A percentile compares a stretch with the other conserved stretches of the same genome.
Evolutionary conservation across 2,329 filamentous ascomycete genomes (phyloP).

Genomic region (Zymoseptoria tritici): DNA sequence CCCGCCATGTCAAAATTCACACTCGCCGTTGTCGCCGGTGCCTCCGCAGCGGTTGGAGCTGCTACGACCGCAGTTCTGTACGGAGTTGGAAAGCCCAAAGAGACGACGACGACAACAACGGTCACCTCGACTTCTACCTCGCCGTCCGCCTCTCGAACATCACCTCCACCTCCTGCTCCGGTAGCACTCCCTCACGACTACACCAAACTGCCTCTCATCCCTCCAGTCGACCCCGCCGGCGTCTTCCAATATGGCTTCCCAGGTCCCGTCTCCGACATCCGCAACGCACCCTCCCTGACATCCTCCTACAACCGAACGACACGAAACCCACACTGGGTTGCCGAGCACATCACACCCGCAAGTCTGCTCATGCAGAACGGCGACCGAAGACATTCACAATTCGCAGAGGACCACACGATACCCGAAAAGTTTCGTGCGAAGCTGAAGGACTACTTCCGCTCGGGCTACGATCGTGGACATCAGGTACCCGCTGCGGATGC

Average conservation of each 20-base stretch:
- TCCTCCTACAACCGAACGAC: slow-evolving; percentile 86
- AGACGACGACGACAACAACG: slow-evolving; percentile 25
- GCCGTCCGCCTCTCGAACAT: slow-evolving; percentile 20
- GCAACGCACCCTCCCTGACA: slow-evolving; percentile 66
- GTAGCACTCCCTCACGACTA: slow-evolving; percentile 17
- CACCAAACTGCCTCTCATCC: slow-evolving; percentile 16
- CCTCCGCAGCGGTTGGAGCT: slow-evolving; percentile 42
- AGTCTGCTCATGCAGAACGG: slow-evolving; percentile 68
- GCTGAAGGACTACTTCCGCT: slow-evolving; percentile 89
- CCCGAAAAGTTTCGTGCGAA: slow-evolving; percentile 82
- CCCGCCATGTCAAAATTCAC: slow-evolving; percentile 45
- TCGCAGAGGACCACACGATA: slow-evolving; percentile 72
- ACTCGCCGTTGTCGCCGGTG: slow-evolving; percentile 42
- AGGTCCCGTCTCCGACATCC: slow-evolving; percentile 77
- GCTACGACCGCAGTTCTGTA: slow-evolving; percentile 43
- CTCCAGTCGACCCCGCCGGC: slow-evolving; percentile 43
- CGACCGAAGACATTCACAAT: slow-evolving; percentile 76
- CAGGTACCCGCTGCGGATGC: slow-evolving; percentile 95
- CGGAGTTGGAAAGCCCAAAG: slow-evolving; percentile 24
- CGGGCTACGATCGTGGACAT: slow-evolving; percentile 91
- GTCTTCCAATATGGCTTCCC: slow-evolving; percentile 66
- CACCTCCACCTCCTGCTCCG: slow-evolving; percentile 23
- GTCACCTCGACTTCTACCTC: slow-evolving; percentile 29
- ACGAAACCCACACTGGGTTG: slow-evolving; percentile 84
- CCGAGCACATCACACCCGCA: slow-evolving; percentile 88